phyloP scores from a whole-genome alignment of 1,284 basidiomycete species.

The Phellinidium pouzarii region DNA sequence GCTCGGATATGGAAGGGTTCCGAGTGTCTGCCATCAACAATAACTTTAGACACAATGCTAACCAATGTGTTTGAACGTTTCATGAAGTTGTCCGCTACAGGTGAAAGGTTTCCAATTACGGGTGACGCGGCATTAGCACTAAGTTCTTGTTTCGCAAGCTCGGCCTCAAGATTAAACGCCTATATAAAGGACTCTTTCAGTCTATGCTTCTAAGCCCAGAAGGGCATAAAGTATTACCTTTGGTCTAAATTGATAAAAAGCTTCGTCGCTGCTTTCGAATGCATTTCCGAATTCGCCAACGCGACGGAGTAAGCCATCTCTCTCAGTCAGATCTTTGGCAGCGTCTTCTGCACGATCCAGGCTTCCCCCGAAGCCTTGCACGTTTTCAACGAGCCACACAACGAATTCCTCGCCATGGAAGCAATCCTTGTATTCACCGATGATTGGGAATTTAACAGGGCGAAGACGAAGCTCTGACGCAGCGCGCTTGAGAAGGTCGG shows the following conservation, averaged over 20 bases:
- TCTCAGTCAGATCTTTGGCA: slow-evolving; percentile 69
- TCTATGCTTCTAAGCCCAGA: background rate
- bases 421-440: slow-evolving; percentile 84
- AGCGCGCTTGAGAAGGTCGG: slow-evolving; percentile 60
- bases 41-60: slow-evolving; percentile 65
- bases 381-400: slow-evolving; percentile 64
- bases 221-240: slow-evolving; percentile 40
- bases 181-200: slow-evolving; percentile 24
- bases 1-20: slow-evolving; percentile 66
- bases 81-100: slow-evolving; percentile 50
- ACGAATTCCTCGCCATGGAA: slow-evolving; percentile 81
- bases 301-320: slow-evolving; percentile 65
- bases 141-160: slow-evolving; percentile 29
- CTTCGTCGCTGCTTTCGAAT: slow-evolving; percentile 68
- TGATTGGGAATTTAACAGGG: slow-evolving; percentile 66
- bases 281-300: slow-evolving; percentile 77
- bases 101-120: slow-evolving; percentile 34
- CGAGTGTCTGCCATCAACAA: slow-evolving; percentile 36
- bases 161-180: slow-evolving; percentile 62
- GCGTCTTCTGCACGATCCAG: slow-evolving; percentile 76
- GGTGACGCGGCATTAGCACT: slow-evolving; percentile 25
- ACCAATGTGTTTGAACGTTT: slow-evolving; percentile 65
- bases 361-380: slow-evolving; percentile 63
- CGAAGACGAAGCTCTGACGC: slow-evolving; percentile 56
- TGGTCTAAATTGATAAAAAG: slow-evolving; percentile 73